A percentile compares a stretch with the other conserved stretches of the same genome.
Evolutionary conservation across 2,329 filamentous ascomycete species (phyloP).

Genomic region (Trichophyton benhamiae): DNA sequence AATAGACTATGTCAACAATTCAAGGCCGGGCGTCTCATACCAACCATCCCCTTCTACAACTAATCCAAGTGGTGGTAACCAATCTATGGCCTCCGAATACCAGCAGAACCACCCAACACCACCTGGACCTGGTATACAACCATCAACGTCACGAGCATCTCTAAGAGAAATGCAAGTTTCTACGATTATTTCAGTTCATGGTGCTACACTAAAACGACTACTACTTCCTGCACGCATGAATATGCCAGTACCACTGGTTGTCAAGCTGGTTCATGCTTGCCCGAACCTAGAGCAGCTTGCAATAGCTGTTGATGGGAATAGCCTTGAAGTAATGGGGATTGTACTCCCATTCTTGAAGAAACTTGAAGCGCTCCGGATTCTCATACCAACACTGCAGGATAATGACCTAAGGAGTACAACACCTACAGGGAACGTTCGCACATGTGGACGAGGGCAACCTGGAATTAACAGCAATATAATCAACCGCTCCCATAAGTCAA

Average conservation of each 20-base stretch:
- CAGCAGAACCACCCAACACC: not conserved
- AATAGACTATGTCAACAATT: constrained; percentile 23
- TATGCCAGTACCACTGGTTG: constrained; percentile 38
- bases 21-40: constrained; percentile 9
- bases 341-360: constrained; percentile 32
- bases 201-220: constrained; percentile 42
- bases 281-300: constrained; percentile 49
- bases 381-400: constrained; percentile 22
- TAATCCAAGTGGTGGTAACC: constrained; percentile 12
- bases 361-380: constrained; percentile 29
- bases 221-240: constrained; percentile 46
- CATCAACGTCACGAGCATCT: constrained; percentile 20
- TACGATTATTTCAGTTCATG: constrained; percentile 40
- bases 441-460: not conserved
- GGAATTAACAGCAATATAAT: not conserved
- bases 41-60: constrained; percentile 8
- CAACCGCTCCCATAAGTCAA: not conserved
- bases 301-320: constrained; percentile 35
- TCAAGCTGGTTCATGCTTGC: constrained; percentile 41
- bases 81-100: not conserved
- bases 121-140: not conserved
- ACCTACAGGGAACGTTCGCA: not conserved
- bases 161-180: constrained; percentile 33
- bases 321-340: constrained; percentile 28
- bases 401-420: not conserved